A percentile compares a stretch with the other conserved stretches of the same genome.
These are phyloP conservation scores for Yarrowia sp. DNA, from an alignment of 805 yeast genomes.

Conservation along the genomic window DNA sequence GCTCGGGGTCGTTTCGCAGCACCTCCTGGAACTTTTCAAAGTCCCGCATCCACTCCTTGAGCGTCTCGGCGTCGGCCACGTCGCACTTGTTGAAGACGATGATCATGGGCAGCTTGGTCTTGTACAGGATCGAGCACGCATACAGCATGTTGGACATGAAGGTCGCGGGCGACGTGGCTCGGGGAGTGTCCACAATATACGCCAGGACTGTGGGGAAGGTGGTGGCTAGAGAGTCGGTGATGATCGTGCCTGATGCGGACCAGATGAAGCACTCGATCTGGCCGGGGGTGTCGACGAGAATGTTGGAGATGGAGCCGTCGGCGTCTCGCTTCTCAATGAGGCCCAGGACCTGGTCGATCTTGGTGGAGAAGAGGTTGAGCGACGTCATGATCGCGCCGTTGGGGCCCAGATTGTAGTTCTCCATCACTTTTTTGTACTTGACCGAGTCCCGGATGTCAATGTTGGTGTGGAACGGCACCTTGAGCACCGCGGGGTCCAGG, in stretches of 20 bases:
- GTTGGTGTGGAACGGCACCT: conserved; percentile 90
- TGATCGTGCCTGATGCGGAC: conserved; percentile 96
- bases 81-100: conserved; percentile 95
- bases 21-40: conserved; percentile 88
- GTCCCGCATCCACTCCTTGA: conserved; percentile 96
- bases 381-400: conserved; percentile 98
- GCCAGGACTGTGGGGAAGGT: conserved; percentile 95
- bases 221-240: conserved; percentile 94
- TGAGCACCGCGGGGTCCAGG: conserved; percentile 93
- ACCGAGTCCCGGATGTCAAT: conserved; percentile 96
- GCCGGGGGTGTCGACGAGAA: conserved; percentile 96
- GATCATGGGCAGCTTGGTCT: conserved; percentile 95
- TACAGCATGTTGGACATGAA: conserved; percentile 98
- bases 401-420: conserved; percentile 89
- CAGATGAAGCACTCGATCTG: conserved; percentile 98
- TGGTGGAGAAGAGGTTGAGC: conserved; percentile 85
- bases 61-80: conserved; percentile 78
- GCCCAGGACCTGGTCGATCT: conserved; percentile 89
- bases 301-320: conserved; percentile 50
- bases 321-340: conserved; percentile 76
- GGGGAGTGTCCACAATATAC: conserved; percentile 93
- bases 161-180: conserved; percentile 91
- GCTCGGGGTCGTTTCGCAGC: conserved; percentile 61
- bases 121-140: conserved; percentile 94
- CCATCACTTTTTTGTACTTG: conserved; percentile 95